Conservation (phyloP, 2,329 filamentous ascomycete species). For the Clarireedia paspali region DNA sequence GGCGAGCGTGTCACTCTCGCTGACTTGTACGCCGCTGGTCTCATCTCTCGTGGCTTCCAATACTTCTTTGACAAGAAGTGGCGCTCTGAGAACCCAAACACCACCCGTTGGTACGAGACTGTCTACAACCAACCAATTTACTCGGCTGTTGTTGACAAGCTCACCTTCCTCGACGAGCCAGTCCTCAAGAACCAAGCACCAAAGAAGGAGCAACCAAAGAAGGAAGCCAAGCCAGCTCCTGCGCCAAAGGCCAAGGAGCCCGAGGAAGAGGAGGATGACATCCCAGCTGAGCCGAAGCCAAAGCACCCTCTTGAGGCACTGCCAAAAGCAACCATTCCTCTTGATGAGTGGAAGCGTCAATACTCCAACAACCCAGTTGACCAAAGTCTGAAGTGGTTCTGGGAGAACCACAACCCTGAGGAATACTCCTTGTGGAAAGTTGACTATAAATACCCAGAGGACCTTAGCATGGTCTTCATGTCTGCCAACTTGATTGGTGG, state of each 20-base stretch:
- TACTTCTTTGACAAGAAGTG: constrained; percentile 90
- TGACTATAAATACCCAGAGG: constrained; percentile 98
- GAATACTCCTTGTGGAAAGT: constrained; percentile 95
- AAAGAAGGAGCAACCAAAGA: constrained; percentile 70
- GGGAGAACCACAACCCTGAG: constrained; percentile 87
- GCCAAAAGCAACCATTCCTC: constrained; percentile 67
- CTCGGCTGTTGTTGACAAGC: constrained; percentile 67
- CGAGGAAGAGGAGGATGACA: constrained; percentile 58
- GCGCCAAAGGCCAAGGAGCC: constrained; percentile 39
- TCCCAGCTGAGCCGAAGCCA: constrained; percentile 65
- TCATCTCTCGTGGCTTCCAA: constrained; percentile 83
- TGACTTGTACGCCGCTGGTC: constrained; percentile 75
- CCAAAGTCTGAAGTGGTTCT: constrained; percentile 92
- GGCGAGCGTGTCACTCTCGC: constrained; percentile 96
- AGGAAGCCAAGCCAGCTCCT: constrained; percentile 44
- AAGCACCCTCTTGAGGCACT: constrained; percentile 94
- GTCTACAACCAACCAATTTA: constrained; percentile 89
- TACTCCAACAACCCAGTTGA: constrained; percentile 94
- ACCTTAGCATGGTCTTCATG: constrained; percentile 98
- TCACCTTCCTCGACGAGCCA: constrained; percentile 75
- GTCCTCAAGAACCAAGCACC: constrained; percentile 59
- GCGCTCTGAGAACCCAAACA: constrained; percentile 74
- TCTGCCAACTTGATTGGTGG: constrained; percentile 96
- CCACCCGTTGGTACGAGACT: constrained; percentile 91
- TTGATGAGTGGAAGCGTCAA: constrained; percentile 98